phyloP scores from a whole-genome alignment of 768 basidiomycete species.

The Tricholoma hemisulphureum region DNA sequence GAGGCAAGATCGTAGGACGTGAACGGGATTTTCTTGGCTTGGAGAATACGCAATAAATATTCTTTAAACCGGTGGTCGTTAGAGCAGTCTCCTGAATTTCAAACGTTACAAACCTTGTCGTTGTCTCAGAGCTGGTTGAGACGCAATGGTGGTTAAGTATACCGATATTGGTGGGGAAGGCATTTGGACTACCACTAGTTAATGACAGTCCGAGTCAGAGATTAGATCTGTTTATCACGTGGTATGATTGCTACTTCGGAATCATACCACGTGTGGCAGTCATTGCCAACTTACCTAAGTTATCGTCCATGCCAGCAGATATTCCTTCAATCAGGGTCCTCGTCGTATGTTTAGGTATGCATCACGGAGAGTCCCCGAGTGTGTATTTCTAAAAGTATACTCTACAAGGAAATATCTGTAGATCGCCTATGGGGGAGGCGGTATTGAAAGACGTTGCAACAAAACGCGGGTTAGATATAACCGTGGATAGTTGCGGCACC shows the following conservation, averaged over 20 bases:
- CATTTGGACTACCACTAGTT: too few relatives aligned
- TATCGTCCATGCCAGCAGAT: constrained; percentile 9
- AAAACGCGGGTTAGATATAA: constrained; percentile 63
- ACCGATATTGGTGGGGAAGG: constrained; percentile 80
- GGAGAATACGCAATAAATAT: constrained; percentile 76
- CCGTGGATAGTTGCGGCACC: constrained; percentile 84
- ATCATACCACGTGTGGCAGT: too few relatives aligned
- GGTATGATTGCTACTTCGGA: too few relatives aligned
- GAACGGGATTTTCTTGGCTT: constrained; percentile 83
- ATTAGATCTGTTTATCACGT: too few relatives aligned
- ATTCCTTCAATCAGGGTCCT: constrained; percentile 51
- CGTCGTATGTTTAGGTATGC: constrained; percentile 68
- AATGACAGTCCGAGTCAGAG: too few relatives aligned
- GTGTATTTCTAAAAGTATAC: too few relatives aligned
- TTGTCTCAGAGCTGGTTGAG: constrained; percentile 72
- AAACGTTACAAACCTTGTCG: constrained; percentile 58
- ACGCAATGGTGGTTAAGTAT: constrained; percentile 87
- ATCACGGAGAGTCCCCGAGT: too few relatives aligned
- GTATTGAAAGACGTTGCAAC: constrained; percentile 69
- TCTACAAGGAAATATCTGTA: constrained; percentile 71
- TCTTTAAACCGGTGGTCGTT: constrained; percentile 43
- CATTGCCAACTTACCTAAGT: background rate
- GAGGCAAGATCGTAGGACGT: constrained; percentile 83
- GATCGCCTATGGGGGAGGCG: constrained; percentile 92
- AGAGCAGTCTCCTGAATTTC: background rate